A percentile compares a stretch with the other conserved stretches of the same genome.
These are phyloP conservation scores for Chytriomyces sp. DNA, from an alignment of 192 early-diverging fungal genomes.

Conservation along the genomic window DNA sequence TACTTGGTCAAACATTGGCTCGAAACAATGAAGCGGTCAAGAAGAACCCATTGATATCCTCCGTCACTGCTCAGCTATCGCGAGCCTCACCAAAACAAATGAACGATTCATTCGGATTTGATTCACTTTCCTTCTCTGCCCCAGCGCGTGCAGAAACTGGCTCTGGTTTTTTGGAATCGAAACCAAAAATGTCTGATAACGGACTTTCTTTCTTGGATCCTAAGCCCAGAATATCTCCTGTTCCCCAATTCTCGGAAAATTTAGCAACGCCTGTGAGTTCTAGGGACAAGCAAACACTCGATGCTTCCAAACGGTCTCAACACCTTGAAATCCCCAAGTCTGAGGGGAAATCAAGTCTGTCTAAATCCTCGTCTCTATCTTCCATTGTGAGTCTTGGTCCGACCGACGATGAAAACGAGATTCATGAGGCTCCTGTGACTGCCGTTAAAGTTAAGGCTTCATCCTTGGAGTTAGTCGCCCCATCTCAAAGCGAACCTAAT, in stretches of 20 bases:
- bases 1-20: too few relatives aligned
- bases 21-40: neutral
- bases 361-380: slow-evolving; percentile 23
- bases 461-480: too few relatives aligned
- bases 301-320: too few relatives aligned
- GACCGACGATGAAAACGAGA: neutral
- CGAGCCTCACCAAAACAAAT: too few relatives aligned
- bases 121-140: too few relatives aligned
- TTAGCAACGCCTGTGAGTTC: neutral
- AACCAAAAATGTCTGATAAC: neutral
- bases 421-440: too few relatives aligned
- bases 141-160: neutral
- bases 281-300: too few relatives aligned
- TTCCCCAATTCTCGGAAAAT: neutral
- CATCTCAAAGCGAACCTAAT: too few relatives aligned
- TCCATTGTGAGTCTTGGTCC: slow-evolving; percentile 18
- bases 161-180: neutral
- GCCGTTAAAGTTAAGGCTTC: too few relatives aligned
- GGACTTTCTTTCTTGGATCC: neutral
- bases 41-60: slow-evolving; percentile 14
- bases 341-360: too few relatives aligned
- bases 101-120: too few relatives aligned
- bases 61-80: slow-evolving; percentile 8
- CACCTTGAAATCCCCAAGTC: too few relatives aligned
- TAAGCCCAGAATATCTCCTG: neutral